Percentiles rank a stretch among this genome's conserved stretches.
Conservation (phyloP, 2,329 filamentous ascomycete genomes). For the Scortechinia acanthostroma region DNA sequence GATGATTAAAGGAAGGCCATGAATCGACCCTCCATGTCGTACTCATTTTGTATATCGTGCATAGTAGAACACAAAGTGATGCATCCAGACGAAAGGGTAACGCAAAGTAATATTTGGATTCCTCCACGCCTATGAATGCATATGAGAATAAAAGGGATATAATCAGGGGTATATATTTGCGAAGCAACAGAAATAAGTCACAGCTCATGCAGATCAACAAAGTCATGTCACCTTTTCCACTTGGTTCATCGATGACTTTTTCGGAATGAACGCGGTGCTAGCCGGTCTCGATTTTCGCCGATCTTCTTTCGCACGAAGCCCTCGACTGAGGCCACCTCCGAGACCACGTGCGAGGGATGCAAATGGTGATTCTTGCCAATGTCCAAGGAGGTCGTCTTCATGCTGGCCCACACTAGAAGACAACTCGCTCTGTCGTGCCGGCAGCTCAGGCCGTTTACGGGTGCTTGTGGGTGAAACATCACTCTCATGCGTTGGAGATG, state of each 20-base stretch:
- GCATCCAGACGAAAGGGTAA: too few relatives aligned
- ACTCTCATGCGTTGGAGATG: neutral
- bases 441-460: neutral
- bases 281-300: slow-evolving; percentile 1
- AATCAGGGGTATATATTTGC: too few relatives aligned
- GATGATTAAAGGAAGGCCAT: too few relatives aligned
- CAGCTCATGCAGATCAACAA: neutral
- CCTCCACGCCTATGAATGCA: too few relatives aligned
- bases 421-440: neutral
- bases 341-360: slow-evolving; percentile 27
- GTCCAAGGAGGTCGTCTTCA: slow-evolving; percentile 21
- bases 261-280: neutral
- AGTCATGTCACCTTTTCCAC: neutral
- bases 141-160: too few relatives aligned
- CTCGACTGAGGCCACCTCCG: slow-evolving; percentile 28
- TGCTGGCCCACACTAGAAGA: slow-evolving; percentile 9
- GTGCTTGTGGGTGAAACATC: neutral
- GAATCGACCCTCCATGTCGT: too few relatives aligned
- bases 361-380: slow-evolving; percentile 24
- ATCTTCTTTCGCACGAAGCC: slow-evolving; percentile 18
- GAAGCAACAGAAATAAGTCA: too few relatives aligned
- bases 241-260: neutral
- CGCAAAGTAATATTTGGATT: too few relatives aligned
- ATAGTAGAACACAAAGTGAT: too few relatives aligned
- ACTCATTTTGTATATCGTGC: too few relatives aligned